These are phyloP conservation scores for Aspergillus fructus DNA, from an alignment of 2,329 filamentous ascomycete genomes.

Conservation along the genomic window DNA sequence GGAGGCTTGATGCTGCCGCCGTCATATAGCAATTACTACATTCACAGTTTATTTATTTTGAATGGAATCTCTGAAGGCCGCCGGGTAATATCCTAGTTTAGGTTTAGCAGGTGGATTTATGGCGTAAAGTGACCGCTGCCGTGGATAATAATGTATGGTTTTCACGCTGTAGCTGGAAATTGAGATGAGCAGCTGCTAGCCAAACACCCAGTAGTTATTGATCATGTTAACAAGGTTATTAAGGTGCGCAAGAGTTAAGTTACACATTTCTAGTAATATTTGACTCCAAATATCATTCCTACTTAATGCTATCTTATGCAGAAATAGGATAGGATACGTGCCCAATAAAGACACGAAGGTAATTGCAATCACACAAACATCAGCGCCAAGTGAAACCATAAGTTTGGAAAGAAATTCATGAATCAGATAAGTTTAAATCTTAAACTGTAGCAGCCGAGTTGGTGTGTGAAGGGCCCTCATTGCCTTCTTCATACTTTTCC, in stretches of 20 bases:
- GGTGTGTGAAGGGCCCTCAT: conserved; percentile 22
- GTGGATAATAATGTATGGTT: no score
- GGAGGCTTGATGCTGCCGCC: not conserved
- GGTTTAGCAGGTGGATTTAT: not conserved
- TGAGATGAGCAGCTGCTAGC: no score
- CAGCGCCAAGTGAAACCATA: conserved; percentile 5
- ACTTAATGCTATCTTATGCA: not conserved
- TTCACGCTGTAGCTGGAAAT: no score
- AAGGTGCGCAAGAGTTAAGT: not conserved
- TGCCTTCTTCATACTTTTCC: conserved; percentile 64
- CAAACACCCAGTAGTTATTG: no score
- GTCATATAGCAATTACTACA: not conserved
- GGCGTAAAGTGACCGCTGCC: no score
- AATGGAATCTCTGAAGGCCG: not conserved
- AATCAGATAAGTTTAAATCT: conserved; percentile 6
- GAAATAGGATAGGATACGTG: not conserved
- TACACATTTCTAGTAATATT: not conserved
- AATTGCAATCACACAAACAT: not conserved
- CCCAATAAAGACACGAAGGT: not conserved
- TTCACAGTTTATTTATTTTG: not conserved
- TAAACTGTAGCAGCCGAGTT: conserved; percentile 15
- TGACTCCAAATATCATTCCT: conserved; percentile 1
- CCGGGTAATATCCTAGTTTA: not conserved
- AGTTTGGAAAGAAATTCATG: not conserved
- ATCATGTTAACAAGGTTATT: not conserved